Conservation (phyloP, 495 filamentous ascomycete genomes). For the Polyplosphaeria fusca region DNA sequence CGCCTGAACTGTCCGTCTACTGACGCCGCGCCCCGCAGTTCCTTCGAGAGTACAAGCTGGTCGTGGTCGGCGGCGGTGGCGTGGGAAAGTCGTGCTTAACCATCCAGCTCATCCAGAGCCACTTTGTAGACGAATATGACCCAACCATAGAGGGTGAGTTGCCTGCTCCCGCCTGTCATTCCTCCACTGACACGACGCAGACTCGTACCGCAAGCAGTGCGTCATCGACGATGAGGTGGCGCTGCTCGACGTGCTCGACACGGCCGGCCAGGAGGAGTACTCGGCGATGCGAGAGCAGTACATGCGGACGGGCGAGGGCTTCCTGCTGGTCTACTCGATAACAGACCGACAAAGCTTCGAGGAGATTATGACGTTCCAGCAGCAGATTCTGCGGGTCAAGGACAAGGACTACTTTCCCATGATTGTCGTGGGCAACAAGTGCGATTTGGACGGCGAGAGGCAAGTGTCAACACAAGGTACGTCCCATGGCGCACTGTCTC, state of each 20-base stretch:
- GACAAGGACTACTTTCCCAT: constrained; percentile 99
- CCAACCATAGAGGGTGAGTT: constrained; percentile 94
- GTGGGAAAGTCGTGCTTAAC: constrained; percentile 99
- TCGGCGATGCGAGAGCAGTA: constrained; percentile 99
- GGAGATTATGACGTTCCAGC: constrained; percentile 96
- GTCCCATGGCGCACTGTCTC: constrained; percentile 30
- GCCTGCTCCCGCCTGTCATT: neutral
- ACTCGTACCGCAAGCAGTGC: constrained; percentile 99
- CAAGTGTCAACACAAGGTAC: constrained; percentile 87
- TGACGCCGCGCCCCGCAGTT: constrained; percentile 58
- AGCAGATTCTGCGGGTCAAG: constrained; percentile 97
- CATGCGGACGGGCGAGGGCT: constrained; percentile 98
- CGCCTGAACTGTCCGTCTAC: constrained; percentile 3
- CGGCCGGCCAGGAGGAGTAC: constrained; percentile 98
- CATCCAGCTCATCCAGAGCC: constrained; percentile 96
- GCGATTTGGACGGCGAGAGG: constrained; percentile 89
- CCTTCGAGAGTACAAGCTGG: constrained; percentile 96
- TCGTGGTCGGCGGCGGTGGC: constrained; percentile 95
- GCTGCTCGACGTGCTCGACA: constrained; percentile 94
- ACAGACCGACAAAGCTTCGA: constrained; percentile 96
- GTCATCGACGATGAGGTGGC: constrained; percentile 97
- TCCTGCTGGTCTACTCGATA: constrained; percentile 96
- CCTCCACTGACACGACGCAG: constrained; percentile 47
- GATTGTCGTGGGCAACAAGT: constrained; percentile 99
- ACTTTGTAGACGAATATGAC: constrained; percentile 99